Base-by-base conservation (phyloP, 208 protist genomes). In the Wallacemonas sp. region DNA sequence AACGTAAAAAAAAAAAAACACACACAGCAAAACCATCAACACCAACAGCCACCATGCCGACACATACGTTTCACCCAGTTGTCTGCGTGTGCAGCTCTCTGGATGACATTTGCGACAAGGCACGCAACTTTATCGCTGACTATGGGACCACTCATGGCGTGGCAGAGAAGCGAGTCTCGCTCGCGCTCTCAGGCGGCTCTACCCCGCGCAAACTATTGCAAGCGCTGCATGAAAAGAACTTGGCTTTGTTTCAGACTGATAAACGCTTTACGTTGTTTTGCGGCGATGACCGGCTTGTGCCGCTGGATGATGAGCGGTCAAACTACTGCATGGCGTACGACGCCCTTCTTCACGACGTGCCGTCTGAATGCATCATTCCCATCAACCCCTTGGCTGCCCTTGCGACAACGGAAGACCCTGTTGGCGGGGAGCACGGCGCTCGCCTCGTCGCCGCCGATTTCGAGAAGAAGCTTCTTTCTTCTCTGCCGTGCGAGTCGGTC, bases 181-280 rank as follows among this genome's bases (percentile, higher is more conserved):
- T 92, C 11, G 89, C 85, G 2, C 79, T 95, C 15, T 90, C 89
- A 1, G 89, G 89, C 11, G 89, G 89, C n/a, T 84, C 75, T 12
- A 91, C 89, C 0, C 89, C 89, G 19, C 78, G 76, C 67, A 59
- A 47, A 53, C 62, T 91, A 9, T 91, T 91, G 64, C 49, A 64
- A 21, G 21, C 47, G 44, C 54, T 95, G 26, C 80, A 83, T 30
- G 62, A 66, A 12, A 55, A 82, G n/a, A 62, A 89, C 45, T 62
- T 86, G 15, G 28, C 54, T 0, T 44, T 87, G 22, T 55, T 90
- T n/a, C n/a, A 64, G 28, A 15, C 26, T 6, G 55, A 79, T 22
- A 42, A 71, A 46, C 62, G 77, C n/a, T 19, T 66, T 1, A 58
- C 80, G 34, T 56, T 67, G 24, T 95, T 88, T 49, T 61, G 91